Base-by-base conservation (phyloP, 148 eudicot genomes). In the Vaccinium vitisidaea region DNA sequence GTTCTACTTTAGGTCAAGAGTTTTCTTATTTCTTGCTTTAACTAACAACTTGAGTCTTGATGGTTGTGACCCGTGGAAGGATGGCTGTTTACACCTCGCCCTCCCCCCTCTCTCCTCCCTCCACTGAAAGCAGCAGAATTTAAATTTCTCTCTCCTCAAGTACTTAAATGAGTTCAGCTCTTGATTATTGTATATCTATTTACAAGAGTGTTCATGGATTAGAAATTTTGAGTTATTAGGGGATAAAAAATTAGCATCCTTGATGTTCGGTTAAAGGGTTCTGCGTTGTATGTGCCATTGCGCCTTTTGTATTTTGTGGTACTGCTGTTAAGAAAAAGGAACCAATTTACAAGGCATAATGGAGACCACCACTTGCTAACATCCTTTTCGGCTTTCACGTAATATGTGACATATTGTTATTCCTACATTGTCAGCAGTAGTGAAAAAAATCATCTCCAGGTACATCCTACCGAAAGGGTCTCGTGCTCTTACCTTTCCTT, bases 1-100 rank as follows among this genome's bases (percentile, higher is more conserved):
- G 59, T 77, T 77, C 19, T 43, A 36, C 46, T 8, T 19, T 80
- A 39, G 46, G 75, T 63, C 23, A 27, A 36, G 25, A 18, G 75
- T 13, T 43, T 61, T 81, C 46, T 11, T 21, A 43, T 63, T 23
- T 63, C 55, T 11, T 80, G 53, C 71, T 59, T 56, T 10, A 15
- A 79, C 67, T 15, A 56, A 79, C 10, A 49, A 55, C 16, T 23
- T 79, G 25, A n/a, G 23, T 79, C 59, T 55, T 80, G 70, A 80
- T 27, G 59, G 59, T 77, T 52, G 39, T 69, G 43, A 30, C 36
- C 16, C 0, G 73, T 67, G 69, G 27, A 67, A 49, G 80, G 46
- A 71, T 77, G 80, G 53, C 6, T 1, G 53, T 19, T n/a, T 8
- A 21, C 23, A 4, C 9, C 79, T 23, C 21, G 0, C 46, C 8